These are phyloP conservation scores for Westerdykella aurantiaca DNA, from an alignment of 2,329 filamentous ascomycete species.

Conservation along the genomic window DNA sequence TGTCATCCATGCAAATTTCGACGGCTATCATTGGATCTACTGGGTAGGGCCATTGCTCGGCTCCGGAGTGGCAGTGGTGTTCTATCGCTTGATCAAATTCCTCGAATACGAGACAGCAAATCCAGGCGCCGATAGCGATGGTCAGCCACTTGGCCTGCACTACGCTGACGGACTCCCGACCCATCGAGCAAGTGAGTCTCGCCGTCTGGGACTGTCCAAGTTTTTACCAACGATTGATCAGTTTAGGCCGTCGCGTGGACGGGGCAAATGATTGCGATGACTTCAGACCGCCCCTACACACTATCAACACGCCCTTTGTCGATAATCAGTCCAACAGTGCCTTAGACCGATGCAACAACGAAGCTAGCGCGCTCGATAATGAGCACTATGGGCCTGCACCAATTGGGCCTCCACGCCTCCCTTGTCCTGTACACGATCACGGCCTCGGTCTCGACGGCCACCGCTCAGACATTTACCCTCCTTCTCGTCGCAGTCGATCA, in stretches of 20 bases:
- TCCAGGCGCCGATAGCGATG: constrained; percentile 44
- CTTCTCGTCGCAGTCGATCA: constrained; percentile 14
- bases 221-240: too few species aligned
- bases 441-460: constrained; percentile 22
- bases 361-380: constrained; percentile 18
- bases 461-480: constrained; percentile 15
- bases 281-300: background rate
- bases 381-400: constrained; percentile 1
- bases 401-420: constrained; percentile 8
- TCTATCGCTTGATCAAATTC: constrained; percentile 46
- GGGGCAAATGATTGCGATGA: background rate
- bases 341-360: constrained; percentile 22
- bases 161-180: constrained; percentile 17
- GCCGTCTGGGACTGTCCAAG: background rate
- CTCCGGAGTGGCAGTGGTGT: constrained; percentile 42
- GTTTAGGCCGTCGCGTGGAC: background rate
- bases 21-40: constrained; percentile 48
- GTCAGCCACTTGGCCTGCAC: constrained; percentile 26
- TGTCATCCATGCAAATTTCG: constrained; percentile 40
- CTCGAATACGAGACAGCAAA: constrained; percentile 49
- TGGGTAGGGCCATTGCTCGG: constrained; percentile 47
- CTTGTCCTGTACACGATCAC: constrained; percentile 15
- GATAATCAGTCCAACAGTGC: constrained; percentile 9
- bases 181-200: constrained; percentile 10
- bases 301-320: too few species aligned